Conservation (phyloP, 441 rosid genomes). For the Populus hybrid region DNA sequence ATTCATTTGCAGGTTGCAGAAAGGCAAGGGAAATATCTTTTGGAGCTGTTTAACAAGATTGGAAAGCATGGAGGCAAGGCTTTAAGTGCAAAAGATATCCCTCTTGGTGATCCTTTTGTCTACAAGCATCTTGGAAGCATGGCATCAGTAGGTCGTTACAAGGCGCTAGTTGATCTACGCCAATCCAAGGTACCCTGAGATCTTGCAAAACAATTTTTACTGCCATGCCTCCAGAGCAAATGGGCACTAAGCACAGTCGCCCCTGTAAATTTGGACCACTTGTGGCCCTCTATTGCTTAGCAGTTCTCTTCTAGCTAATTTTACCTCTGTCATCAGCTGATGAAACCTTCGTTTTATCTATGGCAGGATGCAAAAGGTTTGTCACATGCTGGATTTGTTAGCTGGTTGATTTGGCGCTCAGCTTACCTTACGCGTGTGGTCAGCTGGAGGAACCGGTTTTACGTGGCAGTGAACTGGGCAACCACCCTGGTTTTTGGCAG, state of each 20-base stretch:
- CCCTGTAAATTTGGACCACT: too few species aligned
- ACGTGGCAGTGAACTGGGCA: constrained; percentile 82
- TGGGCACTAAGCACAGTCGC: too few species aligned
- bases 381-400: constrained; percentile 71
- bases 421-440: constrained; percentile 87
- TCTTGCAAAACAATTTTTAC: too few species aligned
- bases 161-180: constrained; percentile 87
- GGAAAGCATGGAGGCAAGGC: constrained; percentile 79
- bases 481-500: constrained; percentile 88
- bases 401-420: constrained; percentile 90
- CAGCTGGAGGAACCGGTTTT: constrained; percentile 87
- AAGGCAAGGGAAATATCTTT: constrained; percentile 82
- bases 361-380: constrained; percentile 63
- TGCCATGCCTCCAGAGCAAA: too few species aligned
- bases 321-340: not conserved
- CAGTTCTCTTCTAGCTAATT: not conserved
- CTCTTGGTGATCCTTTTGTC: constrained; percentile 75
- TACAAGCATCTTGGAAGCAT: constrained; percentile 88
- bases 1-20: constrained; percentile 67
- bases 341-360: not conserved
- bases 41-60: constrained; percentile 52
- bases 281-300: not conserved
- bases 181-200: constrained; percentile 59
- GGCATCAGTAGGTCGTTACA: constrained; percentile 89
- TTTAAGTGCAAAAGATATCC: constrained; percentile 34